Conservation (phyloP, 345 rosid genomes). For the Barbarea vulgaris region DNA sequence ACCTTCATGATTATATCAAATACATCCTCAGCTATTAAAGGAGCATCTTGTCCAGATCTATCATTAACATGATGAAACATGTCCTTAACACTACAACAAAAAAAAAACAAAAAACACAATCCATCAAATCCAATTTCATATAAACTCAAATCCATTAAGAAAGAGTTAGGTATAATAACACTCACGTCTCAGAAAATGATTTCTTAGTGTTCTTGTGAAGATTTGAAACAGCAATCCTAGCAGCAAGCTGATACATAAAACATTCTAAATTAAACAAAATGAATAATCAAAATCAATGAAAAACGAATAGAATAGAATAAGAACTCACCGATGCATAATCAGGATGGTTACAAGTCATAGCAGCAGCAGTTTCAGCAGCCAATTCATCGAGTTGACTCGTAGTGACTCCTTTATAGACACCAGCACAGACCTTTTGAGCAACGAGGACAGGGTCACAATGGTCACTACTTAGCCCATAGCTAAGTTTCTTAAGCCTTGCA, state of each 20-base stretch:
- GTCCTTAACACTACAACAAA: slow-evolving; percentile 74
- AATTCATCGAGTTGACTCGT: slow-evolving; percentile 97
- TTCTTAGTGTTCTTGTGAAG: slow-evolving; percentile 96
- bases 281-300: neutral
- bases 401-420: slow-evolving; percentile 96
- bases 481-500: slow-evolving; percentile 88
- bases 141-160: neutral
- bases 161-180: slow-evolving; percentile 5
- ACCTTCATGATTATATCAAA: slow-evolving; percentile 90
- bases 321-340: slow-evolving; percentile 92
- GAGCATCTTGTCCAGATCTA: slow-evolving; percentile 75
- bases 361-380: slow-evolving; percentile 98
- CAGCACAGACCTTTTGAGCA: slow-evolving; percentile 97
- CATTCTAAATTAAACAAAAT: neutral
- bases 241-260: slow-evolving; percentile 73
- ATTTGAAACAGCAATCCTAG: slow-evolving; percentile 95
- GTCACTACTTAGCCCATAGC: slow-evolving; percentile 88
- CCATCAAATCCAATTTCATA: neutral
- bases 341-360: slow-evolving; percentile 93
- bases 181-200: slow-evolving; percentile 95
- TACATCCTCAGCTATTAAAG: slow-evolving; percentile 89
- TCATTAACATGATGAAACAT: slow-evolving; percentile 82
- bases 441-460: slow-evolving; percentile 98
- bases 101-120: slow-evolving; percentile 7
- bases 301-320: neutral